phyloP scores from a whole-genome alignment of 306 rosid species.

The Acacia crassicarpa region DNA sequence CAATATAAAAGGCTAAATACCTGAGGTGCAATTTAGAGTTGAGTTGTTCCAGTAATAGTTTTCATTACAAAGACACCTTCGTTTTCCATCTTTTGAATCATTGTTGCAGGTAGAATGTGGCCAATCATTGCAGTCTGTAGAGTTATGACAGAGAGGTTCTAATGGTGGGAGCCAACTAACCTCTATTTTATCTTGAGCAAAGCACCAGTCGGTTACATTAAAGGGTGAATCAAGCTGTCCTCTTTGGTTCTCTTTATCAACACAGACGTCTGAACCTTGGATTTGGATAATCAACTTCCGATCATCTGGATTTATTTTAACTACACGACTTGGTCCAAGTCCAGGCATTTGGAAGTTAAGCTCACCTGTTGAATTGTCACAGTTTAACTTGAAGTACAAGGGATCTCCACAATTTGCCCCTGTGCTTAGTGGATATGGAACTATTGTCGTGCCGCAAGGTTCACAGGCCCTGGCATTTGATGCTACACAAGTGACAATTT shows the following conservation, averaged over 20 bases:
- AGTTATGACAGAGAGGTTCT: slow-evolving; percentile 31
- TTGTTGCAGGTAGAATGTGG: slow-evolving; percentile 43
- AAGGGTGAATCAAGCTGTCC: slow-evolving; percentile 16
- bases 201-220: neutral
- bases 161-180: slow-evolving; percentile 35
- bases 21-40: neutral
- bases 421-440: slow-evolving; percentile 63
- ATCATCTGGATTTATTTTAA: neutral
- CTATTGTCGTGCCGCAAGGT: slow-evolving; percentile 44
- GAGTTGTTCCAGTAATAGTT: slow-evolving; percentile 31
- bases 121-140: slow-evolving; percentile 31
- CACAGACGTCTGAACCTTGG: neutral
- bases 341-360: slow-evolving; percentile 27
- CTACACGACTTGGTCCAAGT: neutral
- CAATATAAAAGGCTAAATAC: neutral
- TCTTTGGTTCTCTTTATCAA: neutral
- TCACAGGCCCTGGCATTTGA: slow-evolving; percentile 30
- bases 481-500: slow-evolving; percentile 28
- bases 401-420: slow-evolving; percentile 47
- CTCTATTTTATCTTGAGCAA: neutral
- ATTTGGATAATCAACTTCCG: neutral
- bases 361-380: slow-evolving; percentile 2
- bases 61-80: slow-evolving; percentile 32
- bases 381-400: slow-evolving; percentile 30
- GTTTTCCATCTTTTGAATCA: neutral